phyloP scores from a whole-genome alignment of 345 rosid genomes.

The Brassica incana region DNA sequence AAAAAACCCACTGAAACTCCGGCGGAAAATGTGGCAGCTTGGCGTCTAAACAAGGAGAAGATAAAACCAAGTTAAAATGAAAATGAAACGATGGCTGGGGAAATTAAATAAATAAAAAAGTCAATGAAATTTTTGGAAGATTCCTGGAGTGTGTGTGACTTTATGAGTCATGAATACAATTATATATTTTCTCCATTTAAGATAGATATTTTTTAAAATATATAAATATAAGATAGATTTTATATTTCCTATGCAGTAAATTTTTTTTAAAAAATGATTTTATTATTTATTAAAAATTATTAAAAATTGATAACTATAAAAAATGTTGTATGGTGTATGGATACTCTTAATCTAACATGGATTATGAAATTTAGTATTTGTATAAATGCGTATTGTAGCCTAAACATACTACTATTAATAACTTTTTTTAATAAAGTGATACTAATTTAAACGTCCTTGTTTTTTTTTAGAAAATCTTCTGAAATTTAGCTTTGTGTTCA shows the following conservation, averaged over 20 bases:
- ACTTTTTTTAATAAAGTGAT: neutral
- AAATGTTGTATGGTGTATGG: too few species aligned
- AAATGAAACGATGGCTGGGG: slow-evolving; percentile 9
- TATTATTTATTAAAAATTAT: too few species aligned
- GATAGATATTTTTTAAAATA: too few species aligned
- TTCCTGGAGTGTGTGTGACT: too few species aligned
- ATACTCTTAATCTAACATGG: too few species aligned
- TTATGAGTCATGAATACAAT: too few species aligned
- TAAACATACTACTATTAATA: neutral
- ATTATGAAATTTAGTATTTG: neutral
- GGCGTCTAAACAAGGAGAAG: slow-evolving; percentile 14
- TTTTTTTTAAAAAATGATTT: too few species aligned
- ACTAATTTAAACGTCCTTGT: neutral
- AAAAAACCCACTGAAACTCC: slow-evolving; percentile 9
- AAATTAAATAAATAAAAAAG: neutral
- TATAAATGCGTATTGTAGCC: neutral
- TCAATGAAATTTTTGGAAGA: slow-evolving; percentile 24
- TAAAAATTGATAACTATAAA: too few species aligned
- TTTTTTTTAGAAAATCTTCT: neutral
- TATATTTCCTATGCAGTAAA: too few species aligned
- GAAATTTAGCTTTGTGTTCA: neutral
- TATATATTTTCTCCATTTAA: too few species aligned
- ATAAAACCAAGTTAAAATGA: neutral
- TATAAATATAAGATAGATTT: too few species aligned
- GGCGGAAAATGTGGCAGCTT: slow-evolving; percentile 24